phyloP scores from a whole-genome alignment of 73 alveolate genomes.

The Effrenium voratum region DNA sequence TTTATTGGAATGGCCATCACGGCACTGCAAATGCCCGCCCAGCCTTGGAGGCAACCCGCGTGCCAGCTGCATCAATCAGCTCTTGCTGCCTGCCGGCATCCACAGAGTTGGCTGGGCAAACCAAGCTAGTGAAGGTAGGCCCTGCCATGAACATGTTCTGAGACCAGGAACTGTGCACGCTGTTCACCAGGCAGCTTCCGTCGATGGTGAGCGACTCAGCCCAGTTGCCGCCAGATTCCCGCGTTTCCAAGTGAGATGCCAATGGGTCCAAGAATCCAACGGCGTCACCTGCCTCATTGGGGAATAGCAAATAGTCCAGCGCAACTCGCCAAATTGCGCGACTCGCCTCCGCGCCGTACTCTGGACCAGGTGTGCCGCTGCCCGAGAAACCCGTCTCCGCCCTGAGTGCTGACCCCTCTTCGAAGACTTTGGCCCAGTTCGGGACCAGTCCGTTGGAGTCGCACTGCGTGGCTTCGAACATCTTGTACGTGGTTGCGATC shows the following conservation, averaged over 20 bases:
- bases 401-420: constrained; percentile 16
- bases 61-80: constrained; percentile 72
- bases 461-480: constrained; percentile 82
- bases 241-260: constrained; percentile 65
- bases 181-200: constrained; percentile 61
- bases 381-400: constrained; percentile 79
- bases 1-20: too few species aligned
- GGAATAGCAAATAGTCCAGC: constrained; percentile 72
- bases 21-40: background rate
- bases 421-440: constrained; percentile 86
- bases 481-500: constrained; percentile 59
- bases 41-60: constrained; percentile 58
- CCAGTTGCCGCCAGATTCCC: constrained; percentile 67
- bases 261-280: constrained; percentile 69
- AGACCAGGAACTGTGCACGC: constrained; percentile 58
- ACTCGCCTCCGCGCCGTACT: constrained; percentile 69
- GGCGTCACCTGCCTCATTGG: constrained; percentile 1
- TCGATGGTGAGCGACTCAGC: constrained; percentile 39
- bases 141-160: constrained; percentile 14
- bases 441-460: constrained; percentile 64
- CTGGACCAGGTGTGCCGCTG: constrained; percentile 91
- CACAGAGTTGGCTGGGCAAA: constrained; percentile 77
- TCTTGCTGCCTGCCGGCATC: constrained; percentile 49
- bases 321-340: constrained; percentile 91
- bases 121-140: constrained; percentile 69